Conservation (phyloP, 225 moss, liverwort and hornwort species). For the Climacium dendroides region DNA sequence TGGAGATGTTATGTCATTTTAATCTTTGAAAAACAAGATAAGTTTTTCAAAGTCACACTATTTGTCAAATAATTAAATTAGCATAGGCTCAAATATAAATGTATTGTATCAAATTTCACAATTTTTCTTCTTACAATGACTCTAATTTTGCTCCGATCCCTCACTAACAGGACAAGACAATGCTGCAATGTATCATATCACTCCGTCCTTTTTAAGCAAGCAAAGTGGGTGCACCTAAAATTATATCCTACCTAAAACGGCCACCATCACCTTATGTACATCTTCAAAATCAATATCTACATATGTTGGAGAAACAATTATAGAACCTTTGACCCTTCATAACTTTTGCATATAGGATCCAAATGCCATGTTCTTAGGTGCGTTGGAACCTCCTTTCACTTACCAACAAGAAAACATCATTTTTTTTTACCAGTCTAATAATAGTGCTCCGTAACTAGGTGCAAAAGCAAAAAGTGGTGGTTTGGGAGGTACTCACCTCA, state of each 20-base stretch:
- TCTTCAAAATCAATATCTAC: too few relatives aligned
- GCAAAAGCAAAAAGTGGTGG: fast-evolving
- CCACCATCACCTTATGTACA: too few relatives aligned
- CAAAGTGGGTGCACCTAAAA: too few relatives aligned
- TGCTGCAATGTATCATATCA: too few relatives aligned
- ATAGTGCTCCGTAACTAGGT: fast-evolving
- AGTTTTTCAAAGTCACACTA: not conserved
- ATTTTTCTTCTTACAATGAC: not conserved
- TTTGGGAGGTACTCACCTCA: not conserved
- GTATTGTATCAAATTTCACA: not conserved
- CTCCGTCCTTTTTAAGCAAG: too few relatives aligned
- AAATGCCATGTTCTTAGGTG: fast-evolving
- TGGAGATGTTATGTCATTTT: not conserved
- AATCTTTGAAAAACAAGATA: not conserved
- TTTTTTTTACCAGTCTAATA: not conserved
- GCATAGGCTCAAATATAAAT: not conserved
- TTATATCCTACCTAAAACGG: too few relatives aligned
- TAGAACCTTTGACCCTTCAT: not conserved
- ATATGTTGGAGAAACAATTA: too few relatives aligned
- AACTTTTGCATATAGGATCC: not conserved
- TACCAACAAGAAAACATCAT: not conserved
- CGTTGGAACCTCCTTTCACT: not conserved
- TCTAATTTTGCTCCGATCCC: not conserved
- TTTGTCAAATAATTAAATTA: not conserved
- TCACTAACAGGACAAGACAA: not conserved